phyloP scores from a whole-genome alignment of 2,329 filamentous ascomycete species.

The Colletotrichum spaethianum region DNA sequence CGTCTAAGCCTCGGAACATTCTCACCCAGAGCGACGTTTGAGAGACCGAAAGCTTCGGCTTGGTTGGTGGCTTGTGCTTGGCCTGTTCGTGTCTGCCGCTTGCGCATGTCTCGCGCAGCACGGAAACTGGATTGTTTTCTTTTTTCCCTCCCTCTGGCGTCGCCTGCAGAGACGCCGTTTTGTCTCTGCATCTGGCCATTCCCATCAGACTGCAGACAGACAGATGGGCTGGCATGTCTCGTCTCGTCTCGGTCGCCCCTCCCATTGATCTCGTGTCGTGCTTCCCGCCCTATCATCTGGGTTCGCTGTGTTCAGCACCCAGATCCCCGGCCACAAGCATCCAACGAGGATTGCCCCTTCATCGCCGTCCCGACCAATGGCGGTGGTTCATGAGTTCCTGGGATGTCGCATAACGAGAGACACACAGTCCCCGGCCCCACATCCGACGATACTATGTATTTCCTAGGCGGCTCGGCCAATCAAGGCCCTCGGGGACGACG shows the following conservation, averaged over 20 bases:
- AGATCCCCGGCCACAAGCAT: neutral
- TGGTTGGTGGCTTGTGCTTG: neutral
- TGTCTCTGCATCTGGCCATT: conserved; percentile 33
- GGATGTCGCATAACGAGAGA: conserved; percentile 28
- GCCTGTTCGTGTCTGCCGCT: neutral
- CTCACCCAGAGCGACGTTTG: neutral
- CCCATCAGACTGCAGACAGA: neutral
- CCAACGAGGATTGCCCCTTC: neutral
- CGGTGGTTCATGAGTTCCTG: neutral
- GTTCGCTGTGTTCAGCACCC: neutral
- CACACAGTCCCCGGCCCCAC: conserved; percentile 20
- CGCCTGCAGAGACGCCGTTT: conserved; percentile 11
- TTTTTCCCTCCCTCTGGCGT: neutral
- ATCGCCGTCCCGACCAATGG: conserved; percentile 1
- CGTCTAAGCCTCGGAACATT: neutral
- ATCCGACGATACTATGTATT: conserved; percentile 17
- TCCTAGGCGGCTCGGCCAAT: neutral
- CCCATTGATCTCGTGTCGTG: neutral
- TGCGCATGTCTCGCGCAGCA: neutral
- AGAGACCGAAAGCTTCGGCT: neutral
- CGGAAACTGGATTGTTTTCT: conserved; percentile 6
- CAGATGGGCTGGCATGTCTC: conserved; percentile 1
- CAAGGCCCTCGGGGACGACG: neutral
- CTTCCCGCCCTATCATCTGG: neutral
- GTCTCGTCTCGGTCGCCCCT: conserved; percentile 5